A percentile compares a stretch with the other conserved stretches of the same genome.
phyloP scores from a whole-genome alignment of 148 eudicot species.

The Rhododendron mucronatum region DNA sequence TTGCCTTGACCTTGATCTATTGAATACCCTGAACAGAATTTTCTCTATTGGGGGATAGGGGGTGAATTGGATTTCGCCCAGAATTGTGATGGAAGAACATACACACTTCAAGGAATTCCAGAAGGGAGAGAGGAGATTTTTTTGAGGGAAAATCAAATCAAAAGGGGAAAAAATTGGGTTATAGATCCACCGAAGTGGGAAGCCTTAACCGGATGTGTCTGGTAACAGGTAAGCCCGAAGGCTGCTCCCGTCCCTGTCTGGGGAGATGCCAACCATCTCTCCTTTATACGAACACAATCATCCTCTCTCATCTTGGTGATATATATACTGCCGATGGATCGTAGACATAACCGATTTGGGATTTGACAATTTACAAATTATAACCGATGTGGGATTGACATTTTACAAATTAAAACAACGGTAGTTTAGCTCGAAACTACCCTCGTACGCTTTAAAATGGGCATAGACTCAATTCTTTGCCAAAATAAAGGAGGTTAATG shows the following conservation, averaged over 20 bases:
- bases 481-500: too few relatives aligned
- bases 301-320: background rate
- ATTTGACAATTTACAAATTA: too few relatives aligned
- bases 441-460: too few relatives aligned
- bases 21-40: background rate
- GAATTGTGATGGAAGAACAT: background rate
- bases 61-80: background rate
- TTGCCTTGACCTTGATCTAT: background rate
- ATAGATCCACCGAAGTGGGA: too few relatives aligned
- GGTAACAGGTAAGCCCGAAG: background rate
- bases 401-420: too few relatives aligned
- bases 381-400: too few relatives aligned
- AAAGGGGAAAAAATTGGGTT: background rate
- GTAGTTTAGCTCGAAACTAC: too few relatives aligned
- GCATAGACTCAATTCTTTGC: too few relatives aligned
- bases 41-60: background rate
- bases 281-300: background rate
- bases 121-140: too few relatives aligned
- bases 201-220: conserved; percentile 1
- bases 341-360: too few relatives aligned
- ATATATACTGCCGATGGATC: background rate
- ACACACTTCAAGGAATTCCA: background rate
- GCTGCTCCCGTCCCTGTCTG: conserved; percentile 8
- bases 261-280: conserved; percentile 16
- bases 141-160: too few relatives aligned